Conservation (phyloP, 2,329 filamentous ascomycete genomes). For the Neofusicoccum cordaticola region DNA sequence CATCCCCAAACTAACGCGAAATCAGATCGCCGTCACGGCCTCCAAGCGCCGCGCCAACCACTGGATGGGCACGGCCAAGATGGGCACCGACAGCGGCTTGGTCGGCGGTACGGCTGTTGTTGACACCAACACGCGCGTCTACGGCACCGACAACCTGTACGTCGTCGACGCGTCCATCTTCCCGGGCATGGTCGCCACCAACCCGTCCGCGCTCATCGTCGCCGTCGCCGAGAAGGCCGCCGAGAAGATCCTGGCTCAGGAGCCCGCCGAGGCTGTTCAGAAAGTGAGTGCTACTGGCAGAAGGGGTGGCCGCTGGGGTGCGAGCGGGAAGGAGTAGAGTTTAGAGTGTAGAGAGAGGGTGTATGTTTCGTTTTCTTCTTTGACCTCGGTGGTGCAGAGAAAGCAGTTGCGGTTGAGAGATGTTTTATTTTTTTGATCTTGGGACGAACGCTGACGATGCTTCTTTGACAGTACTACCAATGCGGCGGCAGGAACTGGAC, state of each 20-base stretch:
- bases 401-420: too few relatives aligned
- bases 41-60: constrained; percentile 43
- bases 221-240: constrained; percentile 36
- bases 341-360: neutral
- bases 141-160: constrained; percentile 46
- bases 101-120: constrained; percentile 46
- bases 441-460: neutral
- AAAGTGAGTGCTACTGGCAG: constrained; percentile 16
- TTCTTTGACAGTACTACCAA: constrained; percentile 19
- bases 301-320: neutral
- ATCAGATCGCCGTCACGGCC: constrained; percentile 32
- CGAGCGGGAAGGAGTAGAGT: neutral
- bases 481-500: constrained; percentile 23
- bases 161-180: constrained; percentile 50
- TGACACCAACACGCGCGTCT: constrained; percentile 50
- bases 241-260: constrained; percentile 32
- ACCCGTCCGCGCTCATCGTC: constrained; percentile 39
- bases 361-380: neutral
- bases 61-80: constrained; percentile 57
- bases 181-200: constrained; percentile 40
- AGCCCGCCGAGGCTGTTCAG: constrained; percentile 5
- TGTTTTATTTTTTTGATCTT: neutral
- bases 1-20: neutral
- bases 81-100: constrained; percentile 45
- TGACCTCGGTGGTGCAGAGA: too few relatives aligned